phyloP scores from a whole-genome alignment of 2,329 filamentous ascomycete genomes.

The Diaporthe nobilis region DNA sequence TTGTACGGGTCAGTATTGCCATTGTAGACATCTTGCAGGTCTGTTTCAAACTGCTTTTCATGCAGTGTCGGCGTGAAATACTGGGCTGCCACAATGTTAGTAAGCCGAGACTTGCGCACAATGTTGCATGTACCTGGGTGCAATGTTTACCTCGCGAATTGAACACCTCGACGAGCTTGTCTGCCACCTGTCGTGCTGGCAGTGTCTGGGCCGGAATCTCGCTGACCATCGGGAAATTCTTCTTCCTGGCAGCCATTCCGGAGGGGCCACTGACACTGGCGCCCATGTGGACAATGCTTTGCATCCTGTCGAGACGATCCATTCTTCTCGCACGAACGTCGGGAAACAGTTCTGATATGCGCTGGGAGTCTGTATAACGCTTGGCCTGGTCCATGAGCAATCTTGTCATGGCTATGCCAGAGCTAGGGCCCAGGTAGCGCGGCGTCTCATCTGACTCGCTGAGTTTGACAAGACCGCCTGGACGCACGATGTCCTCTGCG shows the following conservation, averaged over 20 bases:
- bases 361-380: slow-evolving; percentile 89
- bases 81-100: slow-evolving; percentile 73
- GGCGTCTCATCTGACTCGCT: slow-evolving; percentile 87
- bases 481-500: slow-evolving; percentile 87
- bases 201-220: slow-evolving; percentile 83
- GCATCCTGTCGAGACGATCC: slow-evolving; percentile 73
- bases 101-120: slow-evolving; percentile 41
- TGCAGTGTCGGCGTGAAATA: slow-evolving; percentile 90
- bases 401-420: slow-evolving; percentile 94
- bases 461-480: slow-evolving; percentile 87
- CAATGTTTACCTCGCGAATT: slow-evolving; percentile 79
- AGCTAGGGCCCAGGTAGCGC: slow-evolving; percentile 92
- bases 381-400: slow-evolving; percentile 98
- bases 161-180: slow-evolving; percentile 87
- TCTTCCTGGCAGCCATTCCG: slow-evolving; percentile 74
- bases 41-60: slow-evolving; percentile 81
- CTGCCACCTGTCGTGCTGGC: slow-evolving; percentile 80
- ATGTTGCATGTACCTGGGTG: not conserved
- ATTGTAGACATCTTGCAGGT: slow-evolving; percentile 85
- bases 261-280: slow-evolving; percentile 65
- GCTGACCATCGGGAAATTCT: slow-evolving; percentile 92
- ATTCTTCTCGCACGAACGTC: slow-evolving; percentile 74
- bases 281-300: slow-evolving; percentile 68
- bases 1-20: slow-evolving; percentile 84
- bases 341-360: slow-evolving; percentile 92